A percentile compares a stretch with the other conserved stretches of the same genome.
Conservation (phyloP, 2,329 filamentous ascomycete species). For the Colletotrichum shisoi region DNA sequence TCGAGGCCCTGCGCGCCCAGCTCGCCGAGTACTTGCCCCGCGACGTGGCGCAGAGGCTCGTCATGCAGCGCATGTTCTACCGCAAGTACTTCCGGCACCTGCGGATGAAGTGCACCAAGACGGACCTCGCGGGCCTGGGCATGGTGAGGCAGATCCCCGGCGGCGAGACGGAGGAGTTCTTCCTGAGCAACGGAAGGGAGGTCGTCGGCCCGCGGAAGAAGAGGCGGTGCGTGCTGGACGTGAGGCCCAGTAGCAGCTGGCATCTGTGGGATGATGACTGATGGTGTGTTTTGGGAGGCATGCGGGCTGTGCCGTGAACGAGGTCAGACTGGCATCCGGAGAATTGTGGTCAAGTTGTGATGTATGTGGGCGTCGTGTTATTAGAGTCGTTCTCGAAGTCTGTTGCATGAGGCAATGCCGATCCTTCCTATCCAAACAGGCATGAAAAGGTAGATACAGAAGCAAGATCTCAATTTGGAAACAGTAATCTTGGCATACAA, state of each 20-base stretch:
- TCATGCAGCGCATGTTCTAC: constrained; percentile 39
- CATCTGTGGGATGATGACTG: constrained; percentile 36
- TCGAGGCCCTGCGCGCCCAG: constrained; percentile 24
- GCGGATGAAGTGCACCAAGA: constrained; percentile 38
- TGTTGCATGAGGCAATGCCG: neutral
- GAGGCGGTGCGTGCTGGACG: constrained; percentile 23
- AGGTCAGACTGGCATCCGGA: too few relatives aligned
- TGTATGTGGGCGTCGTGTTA: too few relatives aligned
- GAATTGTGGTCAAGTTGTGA: too few relatives aligned
- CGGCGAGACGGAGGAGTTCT: constrained; percentile 35
- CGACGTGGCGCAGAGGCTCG: constrained; percentile 19
- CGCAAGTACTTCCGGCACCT: constrained; percentile 39
- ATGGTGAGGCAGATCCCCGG: constrained; percentile 35
- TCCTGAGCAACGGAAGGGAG: constrained; percentile 35
- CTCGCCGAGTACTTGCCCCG: constrained; percentile 29
- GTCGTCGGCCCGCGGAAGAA: constrained; percentile 28
- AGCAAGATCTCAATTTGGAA: neutral
- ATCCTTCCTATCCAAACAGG: too few relatives aligned
- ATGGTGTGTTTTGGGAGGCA: neutral
- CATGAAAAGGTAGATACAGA: neutral
- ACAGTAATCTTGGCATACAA: too few relatives aligned
- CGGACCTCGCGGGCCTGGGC: constrained; percentile 35
- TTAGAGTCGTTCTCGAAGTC: neutral
- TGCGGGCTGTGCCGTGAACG: too few relatives aligned
- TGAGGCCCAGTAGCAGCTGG: constrained; percentile 35